phyloP scores from a whole-genome alignment of 208 protist genomes.

The Ichthyophonus hoferi region DNA sequence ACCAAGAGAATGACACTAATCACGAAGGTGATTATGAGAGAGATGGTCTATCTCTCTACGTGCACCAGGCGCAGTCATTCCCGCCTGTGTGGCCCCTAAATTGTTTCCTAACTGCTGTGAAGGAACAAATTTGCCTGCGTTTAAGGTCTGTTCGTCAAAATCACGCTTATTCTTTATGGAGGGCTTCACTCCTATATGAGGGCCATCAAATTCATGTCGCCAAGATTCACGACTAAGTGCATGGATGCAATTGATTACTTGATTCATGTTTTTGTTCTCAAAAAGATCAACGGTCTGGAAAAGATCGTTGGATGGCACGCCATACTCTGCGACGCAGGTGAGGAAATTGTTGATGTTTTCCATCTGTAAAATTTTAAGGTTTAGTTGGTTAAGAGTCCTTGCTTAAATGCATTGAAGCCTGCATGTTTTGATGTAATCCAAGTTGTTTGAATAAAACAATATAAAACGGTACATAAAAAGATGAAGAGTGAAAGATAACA shows the following conservation, averaged over 20 bases:
- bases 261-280: constrained; percentile 30
- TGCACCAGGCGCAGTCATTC: constrained; percentile 9
- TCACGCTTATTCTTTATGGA: constrained; percentile 8
- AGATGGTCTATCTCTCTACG: constrained; percentile 25
- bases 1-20: too few species aligned
- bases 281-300: constrained; percentile 36
- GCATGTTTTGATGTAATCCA: too few species aligned
- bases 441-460: too few species aligned
- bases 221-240: constrained; percentile 1
- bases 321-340: background rate
- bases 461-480: too few species aligned
- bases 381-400: too few species aligned
- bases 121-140: constrained; percentile 21
- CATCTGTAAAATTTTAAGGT: too few species aligned
- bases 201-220: background rate
- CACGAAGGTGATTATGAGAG: constrained; percentile 1
- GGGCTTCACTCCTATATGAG: constrained; percentile 2
- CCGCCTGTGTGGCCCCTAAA: constrained; percentile 11
- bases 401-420: too few species aligned
- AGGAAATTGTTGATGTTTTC: constrained; percentile 46
- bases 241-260: background rate
- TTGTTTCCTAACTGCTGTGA: constrained; percentile 25
- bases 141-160: background rate
- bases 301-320: constrained; percentile 9
- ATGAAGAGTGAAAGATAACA: too few species aligned